Evolutionary conservation across 495 filamentous ascomycete genomes (phyloP).

Genomic region (Penicillium waksmanii): DNA sequence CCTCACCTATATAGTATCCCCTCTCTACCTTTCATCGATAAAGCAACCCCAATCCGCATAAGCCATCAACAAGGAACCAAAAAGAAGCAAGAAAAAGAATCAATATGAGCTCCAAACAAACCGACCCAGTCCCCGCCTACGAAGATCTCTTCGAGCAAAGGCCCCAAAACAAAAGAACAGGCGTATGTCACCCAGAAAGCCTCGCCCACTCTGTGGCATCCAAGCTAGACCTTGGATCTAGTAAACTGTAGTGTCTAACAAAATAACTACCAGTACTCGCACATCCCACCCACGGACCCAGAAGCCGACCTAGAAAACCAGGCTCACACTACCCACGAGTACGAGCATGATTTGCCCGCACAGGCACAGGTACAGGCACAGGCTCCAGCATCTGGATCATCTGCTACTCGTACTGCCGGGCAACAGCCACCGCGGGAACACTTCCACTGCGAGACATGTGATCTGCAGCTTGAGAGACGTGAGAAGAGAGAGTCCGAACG

Average conservation of each 20-base stretch:
- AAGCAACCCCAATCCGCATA: not conserved
- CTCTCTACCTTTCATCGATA: no score
- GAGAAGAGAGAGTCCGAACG: not conserved
- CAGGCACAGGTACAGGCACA: not conserved
- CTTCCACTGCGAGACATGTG: constrained; percentile 1
- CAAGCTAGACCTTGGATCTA: not conserved
- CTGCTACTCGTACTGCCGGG: not conserved
- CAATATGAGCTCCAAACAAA: not conserved
- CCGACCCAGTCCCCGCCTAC: constrained; percentile 10
- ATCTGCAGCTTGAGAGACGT: not conserved
- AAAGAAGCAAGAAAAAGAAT: not conserved
- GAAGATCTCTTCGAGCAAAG: constrained; percentile 11
- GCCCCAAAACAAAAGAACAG: constrained; percentile 6
- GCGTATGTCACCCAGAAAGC: constrained; percentile 3
- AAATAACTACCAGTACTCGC: not conserved
- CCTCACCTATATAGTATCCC: no score
- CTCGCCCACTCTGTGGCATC: not conserved
- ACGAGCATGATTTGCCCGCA: not conserved
- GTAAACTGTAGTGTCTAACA: not conserved
- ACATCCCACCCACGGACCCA: not conserved
- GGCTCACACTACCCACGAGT: not conserved
- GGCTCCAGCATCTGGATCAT: not conserved
- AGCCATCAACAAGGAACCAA: not conserved
- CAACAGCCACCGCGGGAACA: not conserved
- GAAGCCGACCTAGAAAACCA: constrained; percentile 4